Evolutionary conservation across 495 filamentous ascomycete genomes (phyloP), one percentile per base, ranked within the genome.

Genomic region (Pseudotulostoma volvatum): DNA sequence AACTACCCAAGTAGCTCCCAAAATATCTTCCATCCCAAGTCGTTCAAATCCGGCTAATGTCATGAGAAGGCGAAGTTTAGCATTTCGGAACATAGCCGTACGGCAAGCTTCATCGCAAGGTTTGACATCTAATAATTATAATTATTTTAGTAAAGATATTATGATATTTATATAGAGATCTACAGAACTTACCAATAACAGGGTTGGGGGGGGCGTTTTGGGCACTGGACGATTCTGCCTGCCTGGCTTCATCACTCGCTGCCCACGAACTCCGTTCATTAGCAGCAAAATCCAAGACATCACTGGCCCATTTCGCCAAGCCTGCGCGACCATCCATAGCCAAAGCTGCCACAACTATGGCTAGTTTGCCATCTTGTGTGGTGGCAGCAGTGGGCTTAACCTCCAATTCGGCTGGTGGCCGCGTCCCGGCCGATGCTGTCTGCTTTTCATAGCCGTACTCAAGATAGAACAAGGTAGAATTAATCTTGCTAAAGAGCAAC

Each of bases 401-500:
- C 45, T 92, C 79, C 30, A 99, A 63, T 50, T 87, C 79, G 2
- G 82, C 71, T 3, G 79, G 74, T 9, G 81, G 68, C 42, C 72
- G 68, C 28, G 71, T 68, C 7, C 34, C 36, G 23, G 66, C 70
- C 9, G 64, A 56, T 17, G 73, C 50, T 0, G 78, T 76, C 50
- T 87, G 83, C 48, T 79, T 81, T 49, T 94, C 84, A 46, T 84
- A 79, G 3, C 92, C 92, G 51, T 85, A 82, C 51, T 95, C 84
- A 2, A 99, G 68, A 51, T 83, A 96, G 54, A 77, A 81, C 1
- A 78, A 69, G 0, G 86, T 93, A 1, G 71, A 71, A 39, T 76
- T 77, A 48, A 85, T 84, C 57, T 99, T 99, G 53, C 81, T 87
- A 54, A 99, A 99, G 9, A 99, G 65, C 56, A 99, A 57, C 53